Base-by-base conservation (phyloP, 2,329 filamentous ascomycete genomes). In the Botrytis medusae region DNA sequence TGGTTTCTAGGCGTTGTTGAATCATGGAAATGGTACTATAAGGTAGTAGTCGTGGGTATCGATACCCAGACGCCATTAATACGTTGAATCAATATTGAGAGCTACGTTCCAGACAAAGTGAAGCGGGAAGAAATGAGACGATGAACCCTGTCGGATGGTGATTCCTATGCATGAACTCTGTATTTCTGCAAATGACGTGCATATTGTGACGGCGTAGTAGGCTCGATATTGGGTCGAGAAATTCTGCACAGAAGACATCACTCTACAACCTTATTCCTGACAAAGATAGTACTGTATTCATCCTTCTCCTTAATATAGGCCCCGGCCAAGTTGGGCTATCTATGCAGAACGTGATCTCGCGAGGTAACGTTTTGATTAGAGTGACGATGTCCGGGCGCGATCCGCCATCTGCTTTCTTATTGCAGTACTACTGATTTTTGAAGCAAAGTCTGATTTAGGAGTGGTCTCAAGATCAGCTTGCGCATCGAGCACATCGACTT, bases 361-460 rank as follows among this genome's bases (percentile, higher is more conserved):
- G n/a, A 32, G 32, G 37, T 16, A 18, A 48, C 37, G 29, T 68
- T 63, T 57, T n/a, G 44, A 60, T 72, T 74, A 78, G 29, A 78
- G 74, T 51, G 76, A 76, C 32, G 76, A 77, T 14, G 22, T 74
- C 18, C 67, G 72, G 61, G 74, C 69, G 14, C 69, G 74, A 67
- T 81, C 80, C 9, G 79, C 77, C 75, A 77, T 82, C 60, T 85
- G 85, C 75, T 87, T 86, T 76, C 92, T 86, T 77, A 97, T 97
- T 73, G 92, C 92, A 0, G 95, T 97, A 83, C 95, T 98, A 85
- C 94, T 97, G 77, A 98, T 93, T 84, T 98, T 98, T 75, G 88
- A 87, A 40, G 91, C 89, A 82, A 97, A 97, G 76, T 88, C 87
- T 20, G 81, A 84, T 76, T 82, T 84, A n/a, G 78, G 82, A 63